These are phyloP conservation scores for Solanum tacnaense DNA, from an alignment of 257 asterid species.

Conservation along the genomic window DNA sequence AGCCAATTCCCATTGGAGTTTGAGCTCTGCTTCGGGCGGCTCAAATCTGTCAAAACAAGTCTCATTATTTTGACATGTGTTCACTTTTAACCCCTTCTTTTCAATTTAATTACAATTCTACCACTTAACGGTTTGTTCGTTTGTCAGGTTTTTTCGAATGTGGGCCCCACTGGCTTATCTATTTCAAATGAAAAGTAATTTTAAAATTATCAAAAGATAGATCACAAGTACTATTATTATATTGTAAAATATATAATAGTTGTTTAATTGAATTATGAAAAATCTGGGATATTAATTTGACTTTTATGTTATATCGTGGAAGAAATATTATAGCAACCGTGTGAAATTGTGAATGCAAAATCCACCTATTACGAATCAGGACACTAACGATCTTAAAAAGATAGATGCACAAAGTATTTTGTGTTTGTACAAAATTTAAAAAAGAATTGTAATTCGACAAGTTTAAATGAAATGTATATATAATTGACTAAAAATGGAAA, in stretches of 20 bases:
- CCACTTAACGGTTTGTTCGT: conserved; percentile 39
- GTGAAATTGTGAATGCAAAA: background rate
- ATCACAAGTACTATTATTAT: background rate
- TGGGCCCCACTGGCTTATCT: background rate
- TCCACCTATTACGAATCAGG: background rate
- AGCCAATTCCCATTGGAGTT: conserved; percentile 35
- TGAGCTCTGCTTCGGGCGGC: conserved; percentile 38
- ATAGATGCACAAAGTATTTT: background rate
- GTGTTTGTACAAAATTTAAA: background rate
- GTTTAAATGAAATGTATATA: background rate
- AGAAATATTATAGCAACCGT: background rate
- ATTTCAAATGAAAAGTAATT: background rate
- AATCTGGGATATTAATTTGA: background rate
- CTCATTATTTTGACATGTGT: conserved; percentile 41
- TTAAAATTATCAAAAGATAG: background rate
- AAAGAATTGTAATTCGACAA: background rate
- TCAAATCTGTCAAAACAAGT: conserved; percentile 20
- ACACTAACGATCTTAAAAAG: background rate
- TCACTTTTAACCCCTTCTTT: conserved; percentile 9
- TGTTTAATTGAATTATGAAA: background rate
- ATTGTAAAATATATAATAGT: background rate
- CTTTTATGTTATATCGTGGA: background rate
- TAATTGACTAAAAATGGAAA: background rate
- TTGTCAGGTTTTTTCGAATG: background rate
- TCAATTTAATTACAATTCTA: conserved; percentile 8